Percentiles rank a stretch among this genome's conserved stretches.
phyloP scores from a whole-genome alignment of 192 early-diverging fungal species.

The Entomortierella lignicola region DNA sequence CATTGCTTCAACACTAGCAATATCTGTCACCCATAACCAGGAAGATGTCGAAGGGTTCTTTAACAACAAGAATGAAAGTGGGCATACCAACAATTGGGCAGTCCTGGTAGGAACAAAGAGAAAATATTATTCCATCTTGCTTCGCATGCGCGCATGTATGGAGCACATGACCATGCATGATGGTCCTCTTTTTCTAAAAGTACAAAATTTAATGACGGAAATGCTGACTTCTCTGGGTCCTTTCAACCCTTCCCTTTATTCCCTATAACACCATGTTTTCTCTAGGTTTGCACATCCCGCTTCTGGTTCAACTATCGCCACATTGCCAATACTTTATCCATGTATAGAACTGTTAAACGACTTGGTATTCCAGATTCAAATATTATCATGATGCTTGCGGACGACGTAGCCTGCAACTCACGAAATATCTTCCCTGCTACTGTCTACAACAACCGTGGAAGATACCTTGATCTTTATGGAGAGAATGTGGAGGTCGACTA shows the following conservation, averaged over 20 bases:
- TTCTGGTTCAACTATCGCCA: constrained; percentile 99
- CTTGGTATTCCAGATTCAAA: constrained; percentile 98
- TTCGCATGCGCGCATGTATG: too few relatives aligned
- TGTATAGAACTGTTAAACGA: constrained; percentile 98
- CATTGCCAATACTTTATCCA: constrained; percentile 97
- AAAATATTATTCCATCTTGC: not conserved
- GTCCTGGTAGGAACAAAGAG: constrained; percentile 77
- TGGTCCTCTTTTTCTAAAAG: too few relatives aligned
- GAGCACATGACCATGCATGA: too few relatives aligned
- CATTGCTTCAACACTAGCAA: constrained; percentile 25
- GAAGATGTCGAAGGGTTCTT: constrained; percentile 70
- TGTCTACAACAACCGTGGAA: constrained; percentile 90
- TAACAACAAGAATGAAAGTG: constrained; percentile 56
- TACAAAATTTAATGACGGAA: not conserved
- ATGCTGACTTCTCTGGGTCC: not conserved
- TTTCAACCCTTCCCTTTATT: not conserved
- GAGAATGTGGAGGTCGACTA: constrained; percentile 99
- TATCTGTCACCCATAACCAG: constrained; percentile 28
- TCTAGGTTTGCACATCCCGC: constrained; percentile 92
- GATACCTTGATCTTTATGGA: constrained; percentile 91
- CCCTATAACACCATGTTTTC: not conserved
- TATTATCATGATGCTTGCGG: constrained; percentile 99
- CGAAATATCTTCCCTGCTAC: constrained; percentile 93
- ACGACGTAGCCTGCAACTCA: constrained; percentile 98
- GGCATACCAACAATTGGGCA: constrained; percentile 99